phyloP scores from a whole-genome alignment of 1,139 yeast genomes.

The Geotrichum restrictum region DNA sequence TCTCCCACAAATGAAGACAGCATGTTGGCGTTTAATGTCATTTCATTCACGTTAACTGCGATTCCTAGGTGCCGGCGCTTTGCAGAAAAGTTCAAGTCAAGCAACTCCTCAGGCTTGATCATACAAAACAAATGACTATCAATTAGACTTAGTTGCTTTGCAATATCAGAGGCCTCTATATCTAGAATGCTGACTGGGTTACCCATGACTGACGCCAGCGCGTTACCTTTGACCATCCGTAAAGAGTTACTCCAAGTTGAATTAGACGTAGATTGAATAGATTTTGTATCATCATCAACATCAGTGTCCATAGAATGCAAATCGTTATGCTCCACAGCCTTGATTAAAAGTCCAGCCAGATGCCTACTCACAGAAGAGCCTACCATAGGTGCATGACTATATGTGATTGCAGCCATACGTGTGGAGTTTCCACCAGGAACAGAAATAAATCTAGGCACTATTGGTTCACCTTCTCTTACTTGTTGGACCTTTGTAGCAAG shows the following conservation, averaged over 20 bases:
- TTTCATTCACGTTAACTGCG: conserved; percentile 70
- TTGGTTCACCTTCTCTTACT: conserved; percentile 27
- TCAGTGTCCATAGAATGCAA: not conserved
- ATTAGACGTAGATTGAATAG: conserved; percentile 10
- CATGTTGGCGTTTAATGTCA: conserved; percentile 72
- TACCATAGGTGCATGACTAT: conserved; percentile 16
- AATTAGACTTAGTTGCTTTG: conserved; percentile 76
- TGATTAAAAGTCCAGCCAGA: conserved; percentile 7
- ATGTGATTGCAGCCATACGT: conserved; percentile 14
- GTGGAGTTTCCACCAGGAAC: conserved; percentile 24
- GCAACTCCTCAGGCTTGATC: conserved; percentile 66
- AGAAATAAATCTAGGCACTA: conserved; percentile 28
- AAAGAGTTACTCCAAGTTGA: conserved; percentile 24
- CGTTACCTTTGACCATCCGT: conserved; percentile 22
- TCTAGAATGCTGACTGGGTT: conserved; percentile 46
- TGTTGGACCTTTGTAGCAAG: conserved; percentile 28
- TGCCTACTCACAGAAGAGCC: conserved; percentile 10
- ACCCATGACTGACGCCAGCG: not conserved
- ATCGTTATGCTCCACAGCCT: conserved; percentile 13
- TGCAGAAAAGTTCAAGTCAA: conserved; percentile 67
- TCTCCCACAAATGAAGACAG: conserved; percentile 81
- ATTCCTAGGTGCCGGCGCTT: conserved; percentile 55
- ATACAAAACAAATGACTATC: conserved; percentile 69
- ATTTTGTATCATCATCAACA: conserved; percentile 11
- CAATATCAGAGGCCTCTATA: conserved; percentile 74